Conservation (phyloP, 2,329 filamentous ascomycete species). For the Coniochaeta hoffmannii region DNA sequence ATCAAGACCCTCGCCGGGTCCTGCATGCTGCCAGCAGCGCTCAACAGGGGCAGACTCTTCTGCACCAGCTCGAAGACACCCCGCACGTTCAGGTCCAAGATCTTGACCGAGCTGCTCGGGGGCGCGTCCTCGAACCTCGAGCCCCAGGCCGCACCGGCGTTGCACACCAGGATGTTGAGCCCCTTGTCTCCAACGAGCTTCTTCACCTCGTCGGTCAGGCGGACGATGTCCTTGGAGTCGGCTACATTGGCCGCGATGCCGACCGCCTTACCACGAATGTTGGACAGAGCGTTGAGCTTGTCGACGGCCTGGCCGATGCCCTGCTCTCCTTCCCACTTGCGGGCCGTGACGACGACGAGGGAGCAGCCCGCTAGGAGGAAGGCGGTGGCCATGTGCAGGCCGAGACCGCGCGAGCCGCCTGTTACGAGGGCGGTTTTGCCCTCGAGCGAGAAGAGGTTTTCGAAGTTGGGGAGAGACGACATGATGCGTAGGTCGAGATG, state of each 20-base stretch:
- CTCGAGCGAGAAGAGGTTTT: conserved; percentile 16
- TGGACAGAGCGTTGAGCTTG: conserved; percentile 56
- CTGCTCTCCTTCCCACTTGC: conserved; percentile 55
- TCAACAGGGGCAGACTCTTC: conserved; percentile 28
- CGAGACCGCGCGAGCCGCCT: conserved; percentile 45
- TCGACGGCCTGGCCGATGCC: conserved; percentile 51
- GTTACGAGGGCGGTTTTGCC: conserved; percentile 20
- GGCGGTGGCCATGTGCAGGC: conserved; percentile 57
- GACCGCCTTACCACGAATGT: conserved; percentile 50
- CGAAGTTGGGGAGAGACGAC: conserved; percentile 21
- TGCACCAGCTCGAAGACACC: conserved; percentile 63
- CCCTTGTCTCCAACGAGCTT: conserved; percentile 46
- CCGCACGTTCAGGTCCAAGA: conserved; percentile 65
- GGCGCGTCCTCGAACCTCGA: conserved; percentile 56
- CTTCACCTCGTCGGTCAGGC: conserved; percentile 48
- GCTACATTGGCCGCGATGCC: conserved; percentile 60
- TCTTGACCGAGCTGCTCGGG: conserved; percentile 54
- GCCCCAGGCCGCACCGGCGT: conserved; percentile 67
- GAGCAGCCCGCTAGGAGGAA: conserved; percentile 64
- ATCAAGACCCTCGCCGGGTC: conserved; percentile 58
- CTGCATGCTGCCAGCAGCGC: conserved; percentile 24
- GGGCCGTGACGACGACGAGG: conserved; percentile 66
- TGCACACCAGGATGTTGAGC: conserved; percentile 62
- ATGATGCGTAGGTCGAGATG: conserved; percentile 9
- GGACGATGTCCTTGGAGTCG: conserved; percentile 52